phyloP scores from a whole-genome alignment of 140 eudicot species.

The Anethum foeniculum region DNA sequence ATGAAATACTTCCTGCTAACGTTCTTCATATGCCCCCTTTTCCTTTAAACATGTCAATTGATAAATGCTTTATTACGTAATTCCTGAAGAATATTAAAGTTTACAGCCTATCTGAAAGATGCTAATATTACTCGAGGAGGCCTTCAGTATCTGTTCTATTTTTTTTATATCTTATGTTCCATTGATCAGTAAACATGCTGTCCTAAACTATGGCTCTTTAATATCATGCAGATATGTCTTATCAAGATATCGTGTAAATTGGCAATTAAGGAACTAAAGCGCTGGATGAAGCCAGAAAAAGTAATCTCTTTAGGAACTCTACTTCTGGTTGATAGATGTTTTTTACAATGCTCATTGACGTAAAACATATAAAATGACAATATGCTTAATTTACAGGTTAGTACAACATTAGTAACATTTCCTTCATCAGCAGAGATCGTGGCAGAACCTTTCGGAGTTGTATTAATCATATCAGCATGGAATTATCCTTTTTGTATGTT shows the following conservation, averaged over 20 bases:
- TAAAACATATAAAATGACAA: conserved; percentile 12
- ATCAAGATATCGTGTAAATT: conserved; percentile 48
- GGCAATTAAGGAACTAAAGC: conserved; percentile 52
- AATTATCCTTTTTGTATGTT: conserved; percentile 90
- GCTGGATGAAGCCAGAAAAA: conserved; percentile 88
- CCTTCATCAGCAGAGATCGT: conserved; percentile 88
- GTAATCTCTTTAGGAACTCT: conserved; percentile 23
- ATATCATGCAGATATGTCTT: conserved; percentile 42
- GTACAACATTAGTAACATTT: conserved; percentile 51
- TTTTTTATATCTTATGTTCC: neutral
- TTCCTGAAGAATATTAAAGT: neutral
- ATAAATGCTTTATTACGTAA: neutral
- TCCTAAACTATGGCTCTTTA: neutral
- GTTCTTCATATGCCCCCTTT: neutral
- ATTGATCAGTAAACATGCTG: neutral
- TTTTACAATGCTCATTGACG: neutral
- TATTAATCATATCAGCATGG: conserved; percentile 91
- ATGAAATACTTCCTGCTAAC: neutral
- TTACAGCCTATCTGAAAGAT: neutral
- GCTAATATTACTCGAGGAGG: neutral
- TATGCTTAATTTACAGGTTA: conserved; percentile 45
- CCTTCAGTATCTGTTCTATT: neutral
- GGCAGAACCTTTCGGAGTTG: conserved; percentile 85
- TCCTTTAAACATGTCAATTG: neutral
- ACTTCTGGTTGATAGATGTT: conserved; percentile 9